Evolutionary conservation across 495 filamentous ascomycete genomes (phyloP), one percentile per base, ranked within the genome.

Genomic region (Diplogelasinospora grovesii): DNA sequence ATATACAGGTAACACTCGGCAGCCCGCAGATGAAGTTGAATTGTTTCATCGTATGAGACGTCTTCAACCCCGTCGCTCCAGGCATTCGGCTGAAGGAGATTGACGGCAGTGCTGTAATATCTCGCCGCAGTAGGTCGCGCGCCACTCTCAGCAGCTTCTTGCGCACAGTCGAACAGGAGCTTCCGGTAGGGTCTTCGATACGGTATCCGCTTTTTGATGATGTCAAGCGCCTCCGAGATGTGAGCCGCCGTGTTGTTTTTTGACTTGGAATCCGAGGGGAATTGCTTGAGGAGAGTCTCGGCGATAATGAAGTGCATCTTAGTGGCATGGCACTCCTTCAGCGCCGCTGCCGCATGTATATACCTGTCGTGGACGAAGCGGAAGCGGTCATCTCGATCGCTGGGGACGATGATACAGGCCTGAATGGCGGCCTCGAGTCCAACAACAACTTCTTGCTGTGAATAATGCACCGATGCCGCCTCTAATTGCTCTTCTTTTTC

Each of bases 231-330:
- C 34, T 83, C 73, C 47, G 82, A 85, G 15, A 93, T 80, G 60
- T 94, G 87, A 11, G 78, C 73, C 25, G 85, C 82, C 37, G 79
- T 78, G 27, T 73, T 77, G 49, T 88, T 85, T n/a, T 75, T 73
- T 4, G 59, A 50, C 39, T 69, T 68, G 8, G 73, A 66, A 32
- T 83, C 74, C 9, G 69, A 54, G 28, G 70, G 64, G 38, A 77
- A 74, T 47, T 86, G 76, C 41, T 84, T 81, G 60, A 87, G 77
- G 49, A 93, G 74, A 0, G 77, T 81, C 50, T 85, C 79, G 0
- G 85, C 85, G 41, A 94, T 83, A 28, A 85, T 74, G 45, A 86
- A 94, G 60, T 95, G 87, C 89, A 94, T 94, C 52, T 81, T 81
- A 36, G 77, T 64, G 16, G 75, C 66, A 41, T 85, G 76, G 45